Conservation (phyloP, 2,329 filamentous ascomycete species). For the Alternaria angustiovoidea region DNA sequence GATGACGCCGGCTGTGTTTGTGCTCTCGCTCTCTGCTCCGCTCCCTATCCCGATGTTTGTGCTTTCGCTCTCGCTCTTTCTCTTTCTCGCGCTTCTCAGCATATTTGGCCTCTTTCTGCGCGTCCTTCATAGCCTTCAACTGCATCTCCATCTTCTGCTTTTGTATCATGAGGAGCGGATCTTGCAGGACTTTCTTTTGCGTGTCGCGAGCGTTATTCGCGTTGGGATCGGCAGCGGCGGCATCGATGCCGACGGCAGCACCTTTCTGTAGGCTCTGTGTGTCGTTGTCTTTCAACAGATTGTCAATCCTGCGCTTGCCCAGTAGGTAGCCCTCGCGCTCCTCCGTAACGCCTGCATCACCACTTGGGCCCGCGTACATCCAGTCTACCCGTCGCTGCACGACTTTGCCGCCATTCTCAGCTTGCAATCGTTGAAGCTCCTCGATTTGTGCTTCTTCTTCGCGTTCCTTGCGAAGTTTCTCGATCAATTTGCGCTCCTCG, state of each 20-base stretch:
- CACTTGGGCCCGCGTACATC: slow-evolving; percentile 93
- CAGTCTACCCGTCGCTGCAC: slow-evolving; percentile 88
- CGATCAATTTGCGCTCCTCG: slow-evolving; percentile 92
- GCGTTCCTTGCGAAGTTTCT: slow-evolving; percentile 89
- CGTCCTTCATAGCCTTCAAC: slow-evolving; percentile 69
- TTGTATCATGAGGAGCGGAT: slow-evolving; percentile 93
- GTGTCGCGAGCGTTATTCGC: slow-evolving; percentile 81
- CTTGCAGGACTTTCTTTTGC: slow-evolving; percentile 84
- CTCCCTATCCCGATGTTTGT: slow-evolving; percentile 48
- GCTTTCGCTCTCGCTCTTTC: slow-evolving; percentile 59
- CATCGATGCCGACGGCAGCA: slow-evolving; percentile 51
- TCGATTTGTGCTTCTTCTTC: slow-evolving; percentile 93
- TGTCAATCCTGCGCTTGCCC: slow-evolving; percentile 91
- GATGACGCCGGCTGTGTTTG: slow-evolving; percentile 42
- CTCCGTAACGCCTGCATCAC: slow-evolving; percentile 71
- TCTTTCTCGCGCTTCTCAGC: slow-evolving; percentile 46
- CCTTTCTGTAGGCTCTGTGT: slow-evolving; percentile 78
- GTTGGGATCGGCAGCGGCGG: slow-evolving; percentile 61
- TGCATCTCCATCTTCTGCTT: slow-evolving; percentile 73
- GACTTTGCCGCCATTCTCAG: slow-evolving; percentile 79
- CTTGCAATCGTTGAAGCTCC: slow-evolving; percentile 88
- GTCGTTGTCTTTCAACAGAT: slow-evolving; percentile 76
- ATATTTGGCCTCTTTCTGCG: slow-evolving; percentile 52
- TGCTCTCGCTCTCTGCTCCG: slow-evolving; percentile 29
- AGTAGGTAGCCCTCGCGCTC: slow-evolving; percentile 94